Conservation (phyloP, 2,329 filamentous ascomycete species). For the Verticillium longisporum region DNA sequence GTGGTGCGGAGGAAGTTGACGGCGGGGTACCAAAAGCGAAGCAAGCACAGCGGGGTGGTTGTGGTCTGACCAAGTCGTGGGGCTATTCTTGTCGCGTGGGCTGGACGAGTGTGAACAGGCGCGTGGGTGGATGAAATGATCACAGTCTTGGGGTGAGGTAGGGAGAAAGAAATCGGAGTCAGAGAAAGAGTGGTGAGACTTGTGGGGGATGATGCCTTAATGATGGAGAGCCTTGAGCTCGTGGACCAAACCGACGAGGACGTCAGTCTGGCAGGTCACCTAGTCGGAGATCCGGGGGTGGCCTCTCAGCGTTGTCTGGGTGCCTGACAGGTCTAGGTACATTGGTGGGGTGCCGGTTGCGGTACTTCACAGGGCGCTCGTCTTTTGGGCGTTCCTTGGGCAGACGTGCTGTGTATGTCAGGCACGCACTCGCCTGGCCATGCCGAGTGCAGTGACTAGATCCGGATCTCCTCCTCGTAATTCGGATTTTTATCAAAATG, state of each 20-base stretch:
- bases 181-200: not conserved
- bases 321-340: not conserved
- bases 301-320: not conserved
- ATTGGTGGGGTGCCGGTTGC: not conserved
- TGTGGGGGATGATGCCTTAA: not conserved
- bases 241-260: not conserved
- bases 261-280: not conserved
- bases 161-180: not conserved
- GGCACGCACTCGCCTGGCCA: not conserved
- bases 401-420: not conserved
- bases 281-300: not conserved
- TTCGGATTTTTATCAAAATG: not conserved
- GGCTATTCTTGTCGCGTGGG: not conserved
- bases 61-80: not conserved
- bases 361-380: not conserved
- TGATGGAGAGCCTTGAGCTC: not conserved
- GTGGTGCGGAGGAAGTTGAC: not conserved
- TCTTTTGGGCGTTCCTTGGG: not conserved
- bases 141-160: not conserved
- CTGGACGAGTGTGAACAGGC: not conserved
- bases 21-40: constrained; percentile 1
- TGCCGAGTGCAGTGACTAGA: not conserved
- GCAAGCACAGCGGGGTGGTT: not conserved
- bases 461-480: not conserved
- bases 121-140: not conserved